Evolutionary conservation across 2,329 filamentous ascomycete species (phyloP).

Genomic region (Verticillium longisporum): DNA sequence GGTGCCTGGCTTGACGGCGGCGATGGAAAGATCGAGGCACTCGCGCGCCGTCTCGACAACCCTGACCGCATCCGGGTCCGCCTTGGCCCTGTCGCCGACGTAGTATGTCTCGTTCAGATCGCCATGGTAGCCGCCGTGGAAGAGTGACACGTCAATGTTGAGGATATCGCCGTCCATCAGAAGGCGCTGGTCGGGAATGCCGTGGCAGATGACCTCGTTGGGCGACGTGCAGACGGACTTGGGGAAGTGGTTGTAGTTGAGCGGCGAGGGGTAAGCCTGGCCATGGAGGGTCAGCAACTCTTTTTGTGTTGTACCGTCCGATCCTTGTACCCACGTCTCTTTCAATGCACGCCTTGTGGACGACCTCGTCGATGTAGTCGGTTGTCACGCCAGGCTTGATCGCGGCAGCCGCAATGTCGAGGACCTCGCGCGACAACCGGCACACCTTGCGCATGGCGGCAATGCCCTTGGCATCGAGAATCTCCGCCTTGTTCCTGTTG

Average conservation of each 20-base stretch:
- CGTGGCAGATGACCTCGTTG: slow-evolving; percentile 98
- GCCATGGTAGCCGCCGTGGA: slow-evolving; percentile 90
- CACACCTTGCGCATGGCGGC: slow-evolving; percentile 93
- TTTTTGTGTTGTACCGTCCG: neutral
- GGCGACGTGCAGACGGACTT: slow-evolving; percentile 96
- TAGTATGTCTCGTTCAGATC: slow-evolving; percentile 99
- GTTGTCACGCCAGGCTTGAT: slow-evolving; percentile 89
- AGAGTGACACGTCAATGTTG: slow-evolving; percentile 93
- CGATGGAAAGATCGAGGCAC: slow-evolving; percentile 85
- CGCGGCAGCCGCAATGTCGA: slow-evolving; percentile 83
- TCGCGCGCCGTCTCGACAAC: slow-evolving; percentile 88
- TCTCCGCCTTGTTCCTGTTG: slow-evolving; percentile 73
- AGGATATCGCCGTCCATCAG: slow-evolving; percentile 91
- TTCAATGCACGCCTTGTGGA: slow-evolving; percentile 91
- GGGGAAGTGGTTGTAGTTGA: slow-evolving; percentile 94
- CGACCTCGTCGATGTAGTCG: slow-evolving; percentile 88
- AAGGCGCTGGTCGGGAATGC: slow-evolving; percentile 85
- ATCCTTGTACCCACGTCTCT: slow-evolving; percentile 60
- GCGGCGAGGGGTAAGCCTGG: slow-evolving; percentile 86
- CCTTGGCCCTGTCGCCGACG: slow-evolving; percentile 78
- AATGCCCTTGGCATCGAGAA: slow-evolving; percentile 72
- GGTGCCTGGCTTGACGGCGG: slow-evolving; percentile 86
- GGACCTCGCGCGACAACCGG: slow-evolving; percentile 76
- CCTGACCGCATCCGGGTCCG: slow-evolving; percentile 78
- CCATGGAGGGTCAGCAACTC: slow-evolving; percentile 6